Evolutionary conservation across 805 yeast species (phyloP), one percentile per base, ranked within the genome.

Genomic region (Pichia nakasei): DNA sequence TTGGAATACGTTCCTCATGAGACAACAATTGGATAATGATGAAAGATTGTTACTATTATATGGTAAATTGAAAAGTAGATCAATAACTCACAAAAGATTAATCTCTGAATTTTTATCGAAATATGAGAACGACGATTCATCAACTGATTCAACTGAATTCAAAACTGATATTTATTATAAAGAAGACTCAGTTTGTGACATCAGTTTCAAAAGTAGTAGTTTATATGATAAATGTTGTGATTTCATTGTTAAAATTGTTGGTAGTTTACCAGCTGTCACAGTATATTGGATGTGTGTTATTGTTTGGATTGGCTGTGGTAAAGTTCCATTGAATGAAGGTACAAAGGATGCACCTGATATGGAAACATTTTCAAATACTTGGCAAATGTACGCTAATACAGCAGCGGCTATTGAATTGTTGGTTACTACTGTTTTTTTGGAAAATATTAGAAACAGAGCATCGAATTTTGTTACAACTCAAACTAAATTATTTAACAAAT

Each of bases 351-450:
- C 42, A 27, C 47, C 50, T 4, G 21, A 22, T n/a, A 48, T 51
- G 19, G 54, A 36, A 35, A 56, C 47, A 37, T 67, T 62, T 44
- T 56, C 66, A 42, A 58, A 65, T 44, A 48, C 44, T 24, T 67
- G 72, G 72, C 72, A 67, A 52, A 53, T 67, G 59, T 64, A 63
- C 45, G 64, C 67, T 33, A 67, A 67, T 48, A 65, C 70, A 15
- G 68, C 69, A 4, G 58, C 60, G 3, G 70, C 72, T 4, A 69
- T 66, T 8, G 57, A 56, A 15, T 46, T 67, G 13, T 48, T 64
- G 9, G 53, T 66, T 9, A 56, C 62, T 15, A 56, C 64, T n/a
- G 57, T 62, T 22, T 63, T 68, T 42, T 48, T 68, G 26, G 68
- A 68, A 45, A 65, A 68, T 43, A 60, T 67, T 35, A 59, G 72